phyloP scores from a whole-genome alignment of 306 rosid species.

The Cicer pinnatifidum region DNA sequence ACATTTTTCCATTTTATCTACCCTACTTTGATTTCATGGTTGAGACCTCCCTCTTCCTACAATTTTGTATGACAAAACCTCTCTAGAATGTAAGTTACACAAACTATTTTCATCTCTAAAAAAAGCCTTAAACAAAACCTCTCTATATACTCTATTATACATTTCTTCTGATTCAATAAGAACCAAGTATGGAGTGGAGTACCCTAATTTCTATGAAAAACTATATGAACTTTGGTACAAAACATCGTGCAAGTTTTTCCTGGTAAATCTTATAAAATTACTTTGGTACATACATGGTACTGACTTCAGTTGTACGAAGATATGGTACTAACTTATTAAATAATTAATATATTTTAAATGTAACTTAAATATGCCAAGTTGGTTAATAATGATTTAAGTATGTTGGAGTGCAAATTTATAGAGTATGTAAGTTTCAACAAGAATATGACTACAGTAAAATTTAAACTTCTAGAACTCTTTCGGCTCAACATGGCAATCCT shows the following conservation, averaged over 20 bases:
- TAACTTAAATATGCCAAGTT: too few species aligned
- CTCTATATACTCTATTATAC: too few species aligned
- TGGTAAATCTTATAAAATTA: constrained; percentile 54
- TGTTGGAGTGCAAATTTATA: constrained; percentile 20
- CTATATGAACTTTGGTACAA: constrained; percentile 93
- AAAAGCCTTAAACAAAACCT: too few species aligned
- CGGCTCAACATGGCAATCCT: constrained; percentile 9
- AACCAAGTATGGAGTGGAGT: constrained; percentile 77
- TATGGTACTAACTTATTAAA: constrained; percentile 12
- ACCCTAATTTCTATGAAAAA: constrained; percentile 86
- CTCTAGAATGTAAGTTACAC: too few species aligned
- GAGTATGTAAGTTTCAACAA: constrained; percentile 12
- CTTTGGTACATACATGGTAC: background rate
- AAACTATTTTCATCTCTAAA: too few species aligned
- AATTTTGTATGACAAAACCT: too few species aligned
- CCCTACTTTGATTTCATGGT: too few species aligned
- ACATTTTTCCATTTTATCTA: too few species aligned
- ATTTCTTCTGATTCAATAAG: too few species aligned
- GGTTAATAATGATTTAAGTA: too few species aligned
- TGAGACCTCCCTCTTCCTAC: too few species aligned
- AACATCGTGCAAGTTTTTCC: constrained; percentile 82
- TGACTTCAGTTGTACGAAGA: constrained; percentile 27
- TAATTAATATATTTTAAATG: background rate
- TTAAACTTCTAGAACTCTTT: constrained; percentile 1
- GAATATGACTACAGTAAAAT: background rate